phyloP scores from a whole-genome alignment of 2,329 filamentous ascomycete genomes.

The Paramyrothecium roridum region DNA sequence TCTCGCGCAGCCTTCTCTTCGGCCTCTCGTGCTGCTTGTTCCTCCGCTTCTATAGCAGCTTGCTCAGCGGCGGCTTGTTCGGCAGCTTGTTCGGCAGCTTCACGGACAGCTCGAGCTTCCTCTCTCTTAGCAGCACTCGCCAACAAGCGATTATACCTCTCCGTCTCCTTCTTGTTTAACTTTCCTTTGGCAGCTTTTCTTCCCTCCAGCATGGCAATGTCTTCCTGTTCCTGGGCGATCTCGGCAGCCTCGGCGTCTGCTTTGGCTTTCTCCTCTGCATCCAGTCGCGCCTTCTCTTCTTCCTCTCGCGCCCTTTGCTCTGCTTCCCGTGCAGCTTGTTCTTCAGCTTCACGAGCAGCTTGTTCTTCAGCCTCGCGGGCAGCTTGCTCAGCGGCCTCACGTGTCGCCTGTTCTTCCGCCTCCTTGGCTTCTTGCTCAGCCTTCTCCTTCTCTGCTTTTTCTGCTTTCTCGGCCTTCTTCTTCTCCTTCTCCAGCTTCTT shows the following conservation, averaged over 20 bases:
- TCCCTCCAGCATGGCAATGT: slow-evolving; percentile 27
- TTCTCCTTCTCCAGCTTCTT: slow-evolving; percentile 49
- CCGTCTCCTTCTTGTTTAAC: slow-evolving; percentile 20
- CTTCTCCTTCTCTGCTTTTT: slow-evolving; percentile 33
- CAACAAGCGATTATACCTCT: slow-evolving; percentile 21
- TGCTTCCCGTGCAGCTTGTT: slow-evolving; percentile 16
- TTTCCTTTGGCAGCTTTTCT: slow-evolving; percentile 27
- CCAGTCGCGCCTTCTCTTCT: slow-evolving; percentile 24
- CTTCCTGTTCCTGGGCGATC: slow-evolving; percentile 21
- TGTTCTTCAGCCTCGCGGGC: slow-evolving; percentile 12
- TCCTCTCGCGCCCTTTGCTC: slow-evolving; percentile 15
- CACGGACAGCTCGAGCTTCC: slow-evolving; percentile 21
- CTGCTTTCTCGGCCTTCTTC: slow-evolving; percentile 38
- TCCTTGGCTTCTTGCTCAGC: slow-evolving; percentile 19
- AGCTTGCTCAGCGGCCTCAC: background rate
- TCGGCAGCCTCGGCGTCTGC: slow-evolving; percentile 24
- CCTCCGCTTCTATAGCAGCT: slow-evolving; percentile 14
- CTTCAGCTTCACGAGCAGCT: slow-evolving; percentile 12
- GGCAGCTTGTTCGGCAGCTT: slow-evolving; percentile 22
- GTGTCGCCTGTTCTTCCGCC: slow-evolving; percentile 11
- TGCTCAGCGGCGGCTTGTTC: slow-evolving; percentile 15
- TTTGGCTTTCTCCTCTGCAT: slow-evolving; percentile 22
- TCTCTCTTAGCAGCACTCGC: slow-evolving; percentile 15
- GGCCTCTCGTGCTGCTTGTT: slow-evolving; percentile 21
- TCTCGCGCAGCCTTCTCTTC: slow-evolving; percentile 30